These are phyloP conservation scores for Thielaviopsis musarum DNA, from an alignment of 2,329 filamentous ascomycete species.

Conservation along the genomic window DNA sequence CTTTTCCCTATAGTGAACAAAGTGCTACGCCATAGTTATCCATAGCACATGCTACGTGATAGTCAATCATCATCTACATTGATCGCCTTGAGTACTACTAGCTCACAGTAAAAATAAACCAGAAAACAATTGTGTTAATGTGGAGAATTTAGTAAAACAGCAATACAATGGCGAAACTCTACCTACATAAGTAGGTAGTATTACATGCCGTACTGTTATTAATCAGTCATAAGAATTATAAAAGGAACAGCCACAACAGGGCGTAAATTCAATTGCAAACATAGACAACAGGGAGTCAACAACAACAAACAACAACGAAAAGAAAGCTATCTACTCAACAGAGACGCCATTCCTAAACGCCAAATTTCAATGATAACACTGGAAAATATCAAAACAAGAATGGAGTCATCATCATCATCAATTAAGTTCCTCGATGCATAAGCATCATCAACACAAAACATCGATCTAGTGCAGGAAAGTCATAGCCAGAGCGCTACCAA, in stretches of 20 bases:
- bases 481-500: conserved; percentile 9
- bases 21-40: too few species aligned
- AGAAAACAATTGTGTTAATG: too few species aligned
- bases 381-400: neutral
- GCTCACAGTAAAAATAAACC: too few species aligned
- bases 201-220: too few species aligned
- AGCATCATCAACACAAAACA: neutral
- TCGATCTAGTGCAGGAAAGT: conserved; percentile 6
- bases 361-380: neutral
- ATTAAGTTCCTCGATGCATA: neutral
- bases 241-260: neutral
- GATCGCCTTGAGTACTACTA: too few species aligned
- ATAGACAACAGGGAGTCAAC: neutral
- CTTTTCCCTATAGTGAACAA: too few species aligned
- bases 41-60: too few species aligned
- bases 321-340: neutral
- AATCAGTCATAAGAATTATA: too few species aligned
- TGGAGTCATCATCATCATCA: conserved; percentile 1
- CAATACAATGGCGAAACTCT: too few species aligned
- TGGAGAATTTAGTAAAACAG: too few species aligned
- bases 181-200: too few species aligned
- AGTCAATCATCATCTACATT: too few species aligned
- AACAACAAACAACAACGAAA: neutral
- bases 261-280: neutral
- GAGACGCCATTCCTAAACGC: neutral